phyloP scores from a whole-genome alignment of 192 early-diverging fungal species.

The Coemansia sp. region DNA sequence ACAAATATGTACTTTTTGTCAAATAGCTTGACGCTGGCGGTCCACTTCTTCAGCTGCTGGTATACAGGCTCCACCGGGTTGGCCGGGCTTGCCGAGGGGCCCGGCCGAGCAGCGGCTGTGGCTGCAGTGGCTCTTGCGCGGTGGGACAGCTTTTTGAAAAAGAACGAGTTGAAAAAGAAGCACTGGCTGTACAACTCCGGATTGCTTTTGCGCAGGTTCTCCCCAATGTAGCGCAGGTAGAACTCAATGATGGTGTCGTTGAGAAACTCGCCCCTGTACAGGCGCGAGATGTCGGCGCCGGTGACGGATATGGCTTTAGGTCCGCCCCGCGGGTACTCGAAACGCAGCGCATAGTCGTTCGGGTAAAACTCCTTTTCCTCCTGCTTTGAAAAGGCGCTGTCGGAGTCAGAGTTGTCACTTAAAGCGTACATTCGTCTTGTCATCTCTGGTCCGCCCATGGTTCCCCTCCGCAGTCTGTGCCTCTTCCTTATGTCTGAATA shows the following conservation, averaged over 20 bases:
- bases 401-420: slow-evolving; percentile 14
- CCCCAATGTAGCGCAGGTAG: slow-evolving; percentile 67
- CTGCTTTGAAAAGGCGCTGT: slow-evolving; percentile 17
- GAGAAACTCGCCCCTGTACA: slow-evolving; percentile 75
- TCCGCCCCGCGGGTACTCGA: slow-evolving; percentile 59
- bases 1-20: slow-evolving; percentile 75
- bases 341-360: slow-evolving; percentile 25
- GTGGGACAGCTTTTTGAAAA: slow-evolving; percentile 73
- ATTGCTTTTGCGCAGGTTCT: slow-evolving; percentile 44
- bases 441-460: not conserved
- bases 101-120: not conserved
- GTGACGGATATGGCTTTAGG: slow-evolving; percentile 64
- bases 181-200: slow-evolving; percentile 58
- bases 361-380: slow-evolving; percentile 11
- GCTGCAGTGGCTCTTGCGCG: slow-evolving; percentile 11
- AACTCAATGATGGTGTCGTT: slow-evolving; percentile 93
- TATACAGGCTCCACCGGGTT: slow-evolving; percentile 57
- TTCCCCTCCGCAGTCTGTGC: slow-evolving; percentile 29
- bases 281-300: slow-evolving; percentile 64
- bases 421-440: slow-evolving; percentile 5
- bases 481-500: not conserved
- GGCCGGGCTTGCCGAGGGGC: slow-evolving; percentile 26
- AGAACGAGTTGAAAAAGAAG: slow-evolving; percentile 86
- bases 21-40: slow-evolving; percentile 75
- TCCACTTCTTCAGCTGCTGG: slow-evolving; percentile 76